Evolutionary conservation across 2,329 filamentous ascomycete genomes (phyloP).

Genomic region (Diaporthe humulicola): DNA sequence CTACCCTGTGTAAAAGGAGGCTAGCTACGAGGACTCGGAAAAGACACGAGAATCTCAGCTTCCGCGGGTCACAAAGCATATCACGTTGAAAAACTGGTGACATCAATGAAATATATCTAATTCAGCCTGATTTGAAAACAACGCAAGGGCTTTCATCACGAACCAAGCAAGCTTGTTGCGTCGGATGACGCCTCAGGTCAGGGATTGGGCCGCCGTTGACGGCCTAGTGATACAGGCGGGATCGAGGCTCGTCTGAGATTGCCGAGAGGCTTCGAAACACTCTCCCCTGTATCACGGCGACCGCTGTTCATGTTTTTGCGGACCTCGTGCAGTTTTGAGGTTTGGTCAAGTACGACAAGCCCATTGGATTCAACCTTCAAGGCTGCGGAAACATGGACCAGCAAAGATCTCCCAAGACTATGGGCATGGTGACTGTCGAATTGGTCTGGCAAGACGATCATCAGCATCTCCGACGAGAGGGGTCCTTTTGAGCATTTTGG

Average conservation of each 20-base stretch:
- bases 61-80: not conserved
- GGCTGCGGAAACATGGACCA: not conserved
- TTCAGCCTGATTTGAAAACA: not conserved
- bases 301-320: not conserved
- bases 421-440: not conserved
- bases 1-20: not conserved
- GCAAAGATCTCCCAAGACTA: not conserved
- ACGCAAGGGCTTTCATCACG: fast-evolving
- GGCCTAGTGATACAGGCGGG: not conserved
- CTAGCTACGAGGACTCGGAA: not conserved
- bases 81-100: too few species aligned
- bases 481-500: too few species aligned
- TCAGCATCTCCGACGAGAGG: too few species aligned
- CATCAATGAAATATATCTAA: not conserved
- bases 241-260: not conserved
- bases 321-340: not conserved
- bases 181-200: not conserved
- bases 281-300: not conserved
- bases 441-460: not conserved
- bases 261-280: slow-evolving; percentile 1
- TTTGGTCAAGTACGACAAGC: not conserved
- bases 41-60: not conserved
- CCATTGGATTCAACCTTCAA: not conserved
- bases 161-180: not conserved
- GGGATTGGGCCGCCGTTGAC: not conserved